phyloP scores from a whole-genome alignment of 2,329 filamentous ascomycete genomes.

The Didymella keratinophila region DNA sequence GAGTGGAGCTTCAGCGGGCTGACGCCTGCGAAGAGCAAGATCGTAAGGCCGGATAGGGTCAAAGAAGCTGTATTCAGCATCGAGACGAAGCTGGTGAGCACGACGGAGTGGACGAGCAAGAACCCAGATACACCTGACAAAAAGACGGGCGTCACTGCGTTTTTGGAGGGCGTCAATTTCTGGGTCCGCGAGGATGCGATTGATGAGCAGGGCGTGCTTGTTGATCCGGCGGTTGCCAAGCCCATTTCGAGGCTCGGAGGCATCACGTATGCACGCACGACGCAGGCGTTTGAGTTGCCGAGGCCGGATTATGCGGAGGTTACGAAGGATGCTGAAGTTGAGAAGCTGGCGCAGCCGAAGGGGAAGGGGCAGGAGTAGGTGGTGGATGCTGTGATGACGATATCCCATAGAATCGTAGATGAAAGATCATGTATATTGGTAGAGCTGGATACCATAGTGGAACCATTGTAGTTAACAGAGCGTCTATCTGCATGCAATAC shows the following conservation, averaged over 20 bases:
- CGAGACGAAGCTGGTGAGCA: constrained; percentile 79
- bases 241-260: constrained; percentile 83
- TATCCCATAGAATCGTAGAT: constrained; percentile 12
- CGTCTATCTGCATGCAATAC: too few species aligned
- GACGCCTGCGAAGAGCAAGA: constrained; percentile 70
- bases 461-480: too few species aligned
- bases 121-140: constrained; percentile 67
- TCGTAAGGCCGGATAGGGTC: constrained; percentile 76
- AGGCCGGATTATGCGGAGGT: constrained; percentile 61
- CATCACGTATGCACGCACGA: constrained; percentile 79
- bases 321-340: constrained; percentile 61
- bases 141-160: constrained; percentile 75
- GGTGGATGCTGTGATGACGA: background rate
- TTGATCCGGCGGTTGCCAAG: constrained; percentile 77
- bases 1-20: constrained; percentile 85
- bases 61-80: constrained; percentile 83
- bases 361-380: constrained; percentile 36
- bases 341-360: constrained; percentile 63
- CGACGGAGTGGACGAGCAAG: constrained; percentile 78
- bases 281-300: constrained; percentile 75
- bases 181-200: constrained; percentile 91
- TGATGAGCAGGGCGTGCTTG: constrained; percentile 74
- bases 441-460: too few species aligned
- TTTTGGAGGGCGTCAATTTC: constrained; percentile 85
- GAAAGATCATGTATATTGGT: too few species aligned